Evolutionary conservation across 2,329 filamentous ascomycete genomes (phyloP).

Genomic region (Colletotrichum musae): DNA sequence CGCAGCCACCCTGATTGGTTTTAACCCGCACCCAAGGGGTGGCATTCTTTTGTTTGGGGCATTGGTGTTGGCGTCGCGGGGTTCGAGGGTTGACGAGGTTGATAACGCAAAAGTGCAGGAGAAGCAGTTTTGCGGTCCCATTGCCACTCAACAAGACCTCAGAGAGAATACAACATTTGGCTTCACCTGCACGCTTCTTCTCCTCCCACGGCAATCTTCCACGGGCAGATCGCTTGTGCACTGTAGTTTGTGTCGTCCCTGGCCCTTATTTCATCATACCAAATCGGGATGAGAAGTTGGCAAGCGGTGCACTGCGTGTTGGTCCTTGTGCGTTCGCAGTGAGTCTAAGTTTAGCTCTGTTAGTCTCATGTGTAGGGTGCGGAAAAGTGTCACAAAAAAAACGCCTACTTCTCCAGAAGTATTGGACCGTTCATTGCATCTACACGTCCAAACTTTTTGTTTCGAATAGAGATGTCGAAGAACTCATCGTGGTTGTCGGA

Average conservation of each 20-base stretch:
- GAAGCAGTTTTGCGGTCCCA: not conserved
- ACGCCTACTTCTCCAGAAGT: conserved; percentile 89
- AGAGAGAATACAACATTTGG: too few relatives aligned
- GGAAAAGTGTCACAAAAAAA: not conserved
- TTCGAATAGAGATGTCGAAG: conserved; percentile 90
- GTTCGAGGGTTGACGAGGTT: conserved; percentile 27
- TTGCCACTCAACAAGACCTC: not conserved
- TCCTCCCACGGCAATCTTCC: too few relatives aligned
- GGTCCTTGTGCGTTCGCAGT: conserved; percentile 74
- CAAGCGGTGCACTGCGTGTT: conserved; percentile 74
- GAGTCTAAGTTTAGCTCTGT: conserved; percentile 64
- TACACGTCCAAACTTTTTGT: conserved; percentile 94
- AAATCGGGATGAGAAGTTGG: conserved; percentile 82
- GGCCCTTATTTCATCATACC: conserved; percentile 69
- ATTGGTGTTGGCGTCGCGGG: conserved; percentile 30
- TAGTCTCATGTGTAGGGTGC: not conserved
- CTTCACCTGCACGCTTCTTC: too few relatives aligned
- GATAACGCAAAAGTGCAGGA: conserved; percentile 22
- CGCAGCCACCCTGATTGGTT: not conserved
- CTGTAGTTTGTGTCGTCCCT: not conserved
- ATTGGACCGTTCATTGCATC: conserved; percentile 91
- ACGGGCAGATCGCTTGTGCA: not conserved
- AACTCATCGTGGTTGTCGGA: conserved; percentile 96
- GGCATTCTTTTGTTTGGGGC: conserved; percentile 9
- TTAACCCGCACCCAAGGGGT: not conserved